Base-by-base conservation (phyloP, 2,329 filamentous ascomycete genomes). In the Claviceps purpurea region DNA sequence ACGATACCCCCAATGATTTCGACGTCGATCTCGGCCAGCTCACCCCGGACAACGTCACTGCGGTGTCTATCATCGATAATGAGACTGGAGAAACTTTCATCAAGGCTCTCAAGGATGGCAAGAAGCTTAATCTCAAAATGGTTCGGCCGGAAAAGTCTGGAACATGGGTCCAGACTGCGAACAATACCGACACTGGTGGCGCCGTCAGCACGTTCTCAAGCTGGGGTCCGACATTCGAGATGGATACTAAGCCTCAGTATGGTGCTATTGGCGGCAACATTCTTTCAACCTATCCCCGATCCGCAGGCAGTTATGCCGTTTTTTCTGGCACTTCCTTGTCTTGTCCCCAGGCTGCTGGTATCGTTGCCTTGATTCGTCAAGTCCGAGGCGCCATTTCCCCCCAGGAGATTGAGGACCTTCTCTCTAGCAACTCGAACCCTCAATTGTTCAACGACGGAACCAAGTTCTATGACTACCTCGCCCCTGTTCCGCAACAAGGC, bases 211-310 rank as follows among this genome's bases (percentile, higher is more conserved):
- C 63, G 5, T 81, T 68, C 61, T 78, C 74, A 42, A 75, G 73
- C 6, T 84, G 79, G 79, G 79, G 79, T 8, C 79, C 79, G 2
- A 79, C 74, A 2, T 82, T 72, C 62, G 78, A 83, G 59, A 68
- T 78, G 56, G 72, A 75, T 46, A 63, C 76, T 47, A 79, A 79
- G 62, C 78, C 78, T 0, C 72, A 80, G 57, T 63, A 80, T 43
- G 73, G 72, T n/a, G 68, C 76, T 1, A 74, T 77, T 2, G 78
- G 79, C 40, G 77, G 77, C 47, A 70, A 71, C 49, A 81, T 83
- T 47, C 63, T 83, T 30, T 80, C 78, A 11, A 82, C 78, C 0
- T 82, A 70, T 56, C 78, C 75, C 0, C 54, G 60, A 3, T 63
- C 64, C 2, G 59, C 68, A 34, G 74, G 74, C 30, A 64, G 66